These are phyloP conservation scores for Amauroascus verrucosus DNA, from an alignment of 2,329 filamentous ascomycete genomes.

Conservation along the genomic window DNA sequence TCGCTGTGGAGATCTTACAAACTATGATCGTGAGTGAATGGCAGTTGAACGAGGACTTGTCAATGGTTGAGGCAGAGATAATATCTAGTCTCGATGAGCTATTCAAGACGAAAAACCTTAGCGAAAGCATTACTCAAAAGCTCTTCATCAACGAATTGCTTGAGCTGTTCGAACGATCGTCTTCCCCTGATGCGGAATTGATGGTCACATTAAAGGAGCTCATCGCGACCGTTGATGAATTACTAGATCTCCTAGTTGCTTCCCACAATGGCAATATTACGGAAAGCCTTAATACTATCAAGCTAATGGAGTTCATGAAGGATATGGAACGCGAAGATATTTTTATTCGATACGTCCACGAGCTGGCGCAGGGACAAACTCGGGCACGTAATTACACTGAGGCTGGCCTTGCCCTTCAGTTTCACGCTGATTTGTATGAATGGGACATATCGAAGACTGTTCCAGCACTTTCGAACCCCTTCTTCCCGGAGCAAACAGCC, in stretches of 20 bases:
- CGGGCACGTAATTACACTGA: slow-evolving; percentile 70
- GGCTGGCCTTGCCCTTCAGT: slow-evolving; percentile 74
- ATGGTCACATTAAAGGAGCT: slow-evolving; percentile 67
- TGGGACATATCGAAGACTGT: slow-evolving; percentile 69
- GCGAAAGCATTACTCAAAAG: slow-evolving; percentile 83
- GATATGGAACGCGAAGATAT: slow-evolving; percentile 97
- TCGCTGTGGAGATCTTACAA: slow-evolving; percentile 86
- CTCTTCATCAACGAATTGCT: slow-evolving; percentile 81
- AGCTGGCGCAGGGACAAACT: slow-evolving; percentile 68
- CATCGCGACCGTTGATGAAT: slow-evolving; percentile 75
- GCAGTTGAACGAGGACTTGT: slow-evolving; percentile 86
- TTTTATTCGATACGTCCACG: slow-evolving; percentile 90
- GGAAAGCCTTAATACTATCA: slow-evolving; percentile 79
- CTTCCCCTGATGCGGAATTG: slow-evolving; percentile 44
- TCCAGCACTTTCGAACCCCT: slow-evolving; percentile 58
- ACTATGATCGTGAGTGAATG: slow-evolving; percentile 99
- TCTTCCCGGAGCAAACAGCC: slow-evolving; percentile 70
- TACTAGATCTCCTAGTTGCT: slow-evolving; percentile 80
- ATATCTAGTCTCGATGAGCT: slow-evolving; percentile 85
- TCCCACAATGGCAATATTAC: slow-evolving; percentile 66
- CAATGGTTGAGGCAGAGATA: slow-evolving; percentile 87
- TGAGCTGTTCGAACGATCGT: slow-evolving; percentile 64
- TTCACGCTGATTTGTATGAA: slow-evolving; percentile 86
- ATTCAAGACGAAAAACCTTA: slow-evolving; percentile 80
- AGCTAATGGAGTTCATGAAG: slow-evolving; percentile 89